Conservation (phyloP, 2,329 filamentous ascomycete genomes). For the Fusarium lateritium region DNA sequence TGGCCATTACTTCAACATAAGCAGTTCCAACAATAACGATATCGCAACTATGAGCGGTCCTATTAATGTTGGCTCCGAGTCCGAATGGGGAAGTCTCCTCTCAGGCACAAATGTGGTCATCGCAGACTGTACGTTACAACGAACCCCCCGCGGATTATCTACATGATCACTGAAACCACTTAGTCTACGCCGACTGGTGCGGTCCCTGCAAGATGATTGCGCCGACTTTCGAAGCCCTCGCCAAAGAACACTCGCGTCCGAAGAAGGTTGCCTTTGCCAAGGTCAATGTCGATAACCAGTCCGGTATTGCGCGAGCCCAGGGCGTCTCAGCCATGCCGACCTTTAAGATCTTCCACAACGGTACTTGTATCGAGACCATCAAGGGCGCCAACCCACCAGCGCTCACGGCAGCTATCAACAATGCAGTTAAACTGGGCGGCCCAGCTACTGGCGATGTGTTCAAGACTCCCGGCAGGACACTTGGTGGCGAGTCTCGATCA, state of each 20-base stretch:
- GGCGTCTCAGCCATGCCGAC: constrained; percentile 92
- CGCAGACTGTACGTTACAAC: constrained; percentile 81
- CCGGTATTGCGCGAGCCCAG: constrained; percentile 82
- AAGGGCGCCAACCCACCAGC: constrained; percentile 84
- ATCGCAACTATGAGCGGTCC: constrained; percentile 60
- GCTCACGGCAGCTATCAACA: constrained; percentile 82
- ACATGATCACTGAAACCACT: constrained; percentile 48
- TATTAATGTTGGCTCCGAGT: constrained; percentile 73
- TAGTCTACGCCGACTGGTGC: constrained; percentile 97
- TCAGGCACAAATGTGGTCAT: constrained; percentile 84
- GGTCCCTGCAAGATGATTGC: constrained; percentile 94
- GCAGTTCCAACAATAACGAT: constrained; percentile 18
- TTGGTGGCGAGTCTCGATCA: constrained; percentile 60
- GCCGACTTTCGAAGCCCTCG: constrained; percentile 88
- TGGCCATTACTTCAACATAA: constrained; percentile 37
- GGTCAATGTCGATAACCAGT: constrained; percentile 89
- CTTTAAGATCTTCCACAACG: constrained; percentile 90
- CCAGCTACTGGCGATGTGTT: constrained; percentile 64
- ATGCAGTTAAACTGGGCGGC: constrained; percentile 70
- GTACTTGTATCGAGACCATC: constrained; percentile 80
- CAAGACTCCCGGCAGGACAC: constrained; percentile 68
- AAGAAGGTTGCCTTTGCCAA: constrained; percentile 91
- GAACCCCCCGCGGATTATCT: constrained; percentile 1
- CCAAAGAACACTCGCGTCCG: constrained; percentile 83
- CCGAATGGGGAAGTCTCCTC: constrained; percentile 81